Evolutionary conservation across 306 rosid genomes (phyloP).

Genomic region (Fragaria iinumae): DNA sequence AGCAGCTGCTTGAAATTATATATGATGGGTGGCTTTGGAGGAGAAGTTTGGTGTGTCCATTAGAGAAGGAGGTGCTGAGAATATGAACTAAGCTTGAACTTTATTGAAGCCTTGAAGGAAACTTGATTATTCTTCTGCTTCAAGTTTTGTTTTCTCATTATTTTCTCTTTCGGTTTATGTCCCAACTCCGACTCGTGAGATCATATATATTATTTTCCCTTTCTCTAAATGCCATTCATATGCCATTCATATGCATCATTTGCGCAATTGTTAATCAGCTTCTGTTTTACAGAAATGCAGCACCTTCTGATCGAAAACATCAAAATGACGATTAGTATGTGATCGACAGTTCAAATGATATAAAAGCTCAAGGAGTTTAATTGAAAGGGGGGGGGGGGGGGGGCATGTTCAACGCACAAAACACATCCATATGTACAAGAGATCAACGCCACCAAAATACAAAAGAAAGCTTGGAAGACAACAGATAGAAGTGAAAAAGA

Average conservation of each 20-base stretch:
- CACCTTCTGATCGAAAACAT: too few relatives aligned
- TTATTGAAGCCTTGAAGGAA: too few relatives aligned
- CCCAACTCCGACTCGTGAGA: background rate
- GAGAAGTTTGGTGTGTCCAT: too few relatives aligned
- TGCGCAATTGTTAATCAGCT: too few relatives aligned
- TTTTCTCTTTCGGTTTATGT: background rate
- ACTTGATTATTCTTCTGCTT: background rate
- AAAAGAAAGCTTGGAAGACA: background rate
- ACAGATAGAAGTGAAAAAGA: background rate
- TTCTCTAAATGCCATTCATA: too few relatives aligned
- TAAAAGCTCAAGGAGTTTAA: constrained; percentile 28
- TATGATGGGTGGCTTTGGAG: too few relatives aligned
- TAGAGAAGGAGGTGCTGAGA: too few relatives aligned
- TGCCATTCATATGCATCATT: too few relatives aligned
- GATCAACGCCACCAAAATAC: background rate
- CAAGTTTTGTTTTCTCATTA: constrained; percentile 1
- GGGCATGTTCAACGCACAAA: constrained; percentile 22
- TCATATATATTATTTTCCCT: background rate
- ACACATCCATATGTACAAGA: constrained; percentile 37
- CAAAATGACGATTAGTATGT: background rate
- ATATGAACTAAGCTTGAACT: too few relatives aligned
- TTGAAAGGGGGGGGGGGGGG: constrained; percentile 14
- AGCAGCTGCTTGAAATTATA: too few relatives aligned
- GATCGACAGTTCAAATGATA: background rate
- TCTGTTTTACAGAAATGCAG: too few relatives aligned